phyloP scores from a whole-genome alignment of 164 flowering plant species.

The Vitis rupestris region DNA sequence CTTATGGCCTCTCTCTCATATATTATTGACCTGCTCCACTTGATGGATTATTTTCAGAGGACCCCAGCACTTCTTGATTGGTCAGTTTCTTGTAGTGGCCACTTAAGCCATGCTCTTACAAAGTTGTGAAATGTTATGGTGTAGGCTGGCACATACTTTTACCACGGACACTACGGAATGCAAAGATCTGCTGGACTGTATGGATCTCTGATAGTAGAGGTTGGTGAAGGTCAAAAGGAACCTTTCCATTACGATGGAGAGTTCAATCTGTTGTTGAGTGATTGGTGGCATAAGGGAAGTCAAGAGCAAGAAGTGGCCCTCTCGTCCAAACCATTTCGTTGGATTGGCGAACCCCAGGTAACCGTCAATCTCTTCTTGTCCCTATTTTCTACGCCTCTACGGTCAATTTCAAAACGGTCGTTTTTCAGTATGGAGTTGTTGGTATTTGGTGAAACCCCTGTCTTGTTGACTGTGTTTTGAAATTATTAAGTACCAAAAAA shows the following conservation, averaged over 20 bases:
- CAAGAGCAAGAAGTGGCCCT: slow-evolving; percentile 61
- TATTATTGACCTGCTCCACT: background rate
- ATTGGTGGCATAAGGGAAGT: slow-evolving; percentile 77
- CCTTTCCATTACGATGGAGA: slow-evolving; percentile 83
- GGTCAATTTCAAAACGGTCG: no score
- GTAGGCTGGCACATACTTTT: slow-evolving; percentile 88
- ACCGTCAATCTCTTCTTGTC: no score
- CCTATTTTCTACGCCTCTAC: no score
- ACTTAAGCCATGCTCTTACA: background rate
- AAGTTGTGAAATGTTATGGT: slow-evolving; percentile 5
- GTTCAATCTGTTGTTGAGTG: slow-evolving; percentile 62
- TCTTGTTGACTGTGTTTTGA: no score
- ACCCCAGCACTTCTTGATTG: background rate
- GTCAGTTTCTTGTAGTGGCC: no score
- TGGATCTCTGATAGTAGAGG: slow-evolving; percentile 76
- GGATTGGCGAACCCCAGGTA: slow-evolving; percentile 96
- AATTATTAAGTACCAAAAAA: no score
- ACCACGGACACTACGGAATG: slow-evolving; percentile 95
- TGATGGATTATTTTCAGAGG: no score
- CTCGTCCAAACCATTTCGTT: slow-evolving; percentile 66
- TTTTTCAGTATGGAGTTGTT: no score
- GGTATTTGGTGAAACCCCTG: no score
- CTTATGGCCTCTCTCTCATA: background rate
- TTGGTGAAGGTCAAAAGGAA: slow-evolving; percentile 61
- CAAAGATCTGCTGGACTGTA: slow-evolving; percentile 90